A percentile compares a stretch with the other conserved stretches of the same genome.
phyloP scores from a whole-genome alignment of 208 protist genomes.

The Wallacemonas sp. region DNA sequence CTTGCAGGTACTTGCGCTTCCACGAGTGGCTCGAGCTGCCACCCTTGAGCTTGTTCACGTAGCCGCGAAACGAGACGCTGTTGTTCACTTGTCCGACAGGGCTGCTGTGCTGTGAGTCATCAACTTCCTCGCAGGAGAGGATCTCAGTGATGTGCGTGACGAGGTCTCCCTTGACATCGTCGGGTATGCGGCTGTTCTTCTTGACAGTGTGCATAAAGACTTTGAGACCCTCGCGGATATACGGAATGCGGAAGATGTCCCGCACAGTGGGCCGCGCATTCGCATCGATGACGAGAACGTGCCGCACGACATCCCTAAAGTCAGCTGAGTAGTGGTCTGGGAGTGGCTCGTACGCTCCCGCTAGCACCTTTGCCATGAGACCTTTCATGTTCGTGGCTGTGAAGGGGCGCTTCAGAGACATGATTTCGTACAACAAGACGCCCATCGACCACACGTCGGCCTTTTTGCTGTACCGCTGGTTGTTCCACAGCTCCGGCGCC shows the following conservation, averaged over 20 bases:
- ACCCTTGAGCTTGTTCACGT: constrained; percentile 73
- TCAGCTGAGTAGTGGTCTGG: constrained; percentile 63
- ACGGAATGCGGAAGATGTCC: constrained; percentile 76
- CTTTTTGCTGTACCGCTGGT: constrained; percentile 88
- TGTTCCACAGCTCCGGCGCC: constrained; percentile 90
- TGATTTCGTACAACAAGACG: constrained; percentile 80
- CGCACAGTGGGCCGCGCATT: constrained; percentile 67
- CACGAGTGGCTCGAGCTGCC: constrained; percentile 58
- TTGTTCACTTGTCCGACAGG: constrained; percentile 72
- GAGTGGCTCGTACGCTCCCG: constrained; percentile 57
- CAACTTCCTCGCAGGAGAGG: constrained; percentile 40
- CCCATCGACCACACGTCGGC: constrained; percentile 83
- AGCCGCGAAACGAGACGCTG: constrained; percentile 60
- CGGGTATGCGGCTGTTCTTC: constrained; percentile 74
- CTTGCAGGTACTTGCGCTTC: constrained; percentile 72
- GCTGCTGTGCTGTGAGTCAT: constrained; percentile 20
- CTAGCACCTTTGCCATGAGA: constrained; percentile 81
- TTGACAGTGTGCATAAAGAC: constrained; percentile 82
- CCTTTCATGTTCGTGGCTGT: constrained; percentile 80
- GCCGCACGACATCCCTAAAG: constrained; percentile 61
- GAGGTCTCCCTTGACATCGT: constrained; percentile 58
- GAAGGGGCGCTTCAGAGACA: constrained; percentile 79
- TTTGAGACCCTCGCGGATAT: constrained; percentile 75
- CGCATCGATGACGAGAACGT: constrained; percentile 71
- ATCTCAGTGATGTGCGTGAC: constrained; percentile 68